Evolutionary conservation across 768 basidiomycete genomes (phyloP), one percentile per base, ranked within the genome.

Genomic region (Phanerochaete carnosa): DNA sequence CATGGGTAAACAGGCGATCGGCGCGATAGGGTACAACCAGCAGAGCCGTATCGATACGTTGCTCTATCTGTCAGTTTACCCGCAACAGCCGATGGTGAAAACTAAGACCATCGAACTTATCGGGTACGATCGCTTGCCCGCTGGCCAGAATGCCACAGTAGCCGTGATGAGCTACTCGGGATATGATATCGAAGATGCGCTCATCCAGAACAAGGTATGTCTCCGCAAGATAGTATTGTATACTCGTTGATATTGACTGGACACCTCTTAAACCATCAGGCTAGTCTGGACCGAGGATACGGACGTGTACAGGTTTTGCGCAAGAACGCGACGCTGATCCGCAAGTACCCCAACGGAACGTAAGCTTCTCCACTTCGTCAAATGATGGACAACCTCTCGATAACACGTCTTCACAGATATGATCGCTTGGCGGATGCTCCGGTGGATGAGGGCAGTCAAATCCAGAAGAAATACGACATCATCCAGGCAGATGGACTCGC

Each of bases 1-100:
- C 58, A 99, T 99, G 96, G 96, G 97, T 57, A 99, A 99, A 78
- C 97, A 99, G 79, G 96, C 97, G 1, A 99, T 99, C 64, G 97
- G 97, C 23, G 95, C 95, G 13, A 99, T 99, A 62, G 96, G 89
- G 0, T 97, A 95, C 76, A 99, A 98, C 73, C 97, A 99, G 73
- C 86, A 98, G 65, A 94, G 94, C 70, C 86, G 97, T 47, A 98
- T 99, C 71, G 97, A 99, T 73, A 99, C 97, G 0, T 83, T 99
- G 39, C 81, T 99, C n/a, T 99, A 99, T 75, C 83, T 99, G 54
- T 90, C 93, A 35, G 95, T 98, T 11, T 99, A 99, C 68, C 97
- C 97, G 25, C 97, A 99, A 70, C 94, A 98, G 68, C 97, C 97
- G 2, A 97, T 99, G 96, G 95, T 98, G 62, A 98, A 98, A 75